Evolutionary conservation across 1,139 yeast genomes (phyloP).

Genomic region (Barnettozyma hawaiiensis): DNA sequence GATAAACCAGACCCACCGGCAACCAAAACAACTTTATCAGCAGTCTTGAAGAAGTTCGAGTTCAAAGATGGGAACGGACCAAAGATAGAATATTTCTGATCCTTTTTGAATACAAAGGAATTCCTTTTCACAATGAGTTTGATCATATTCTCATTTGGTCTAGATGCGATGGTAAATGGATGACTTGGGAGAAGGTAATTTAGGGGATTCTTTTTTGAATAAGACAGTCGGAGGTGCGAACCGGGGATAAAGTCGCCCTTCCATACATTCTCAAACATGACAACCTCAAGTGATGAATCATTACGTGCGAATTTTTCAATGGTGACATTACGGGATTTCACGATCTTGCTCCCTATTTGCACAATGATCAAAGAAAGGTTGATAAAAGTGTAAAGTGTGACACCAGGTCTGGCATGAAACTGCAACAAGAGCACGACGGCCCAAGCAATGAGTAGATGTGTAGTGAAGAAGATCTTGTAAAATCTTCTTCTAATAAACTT

Average conservation of each 20-base stretch:
- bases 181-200: conserved; percentile 55
- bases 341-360: conserved; percentile 32
- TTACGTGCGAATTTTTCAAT: conserved; percentile 25
- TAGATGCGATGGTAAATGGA: conserved; percentile 76
- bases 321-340: conserved; percentile 26
- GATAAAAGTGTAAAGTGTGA: conserved; percentile 43
- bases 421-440: conserved; percentile 49
- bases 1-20: conserved; percentile 91
- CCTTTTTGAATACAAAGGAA: conserved; percentile 44
- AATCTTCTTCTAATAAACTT: conserved; percentile 46
- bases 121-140: conserved; percentile 45
- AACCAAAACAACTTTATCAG: conserved; percentile 50
- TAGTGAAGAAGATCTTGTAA: conserved; percentile 55
- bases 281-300: conserved; percentile 28
- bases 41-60: conserved; percentile 32
- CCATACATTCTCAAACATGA: conserved; percentile 31
- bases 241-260: conserved; percentile 33
- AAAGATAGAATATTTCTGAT: conserved; percentile 50
- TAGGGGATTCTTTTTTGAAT: conserved; percentile 28
- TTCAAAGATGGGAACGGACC: conserved; percentile 67
- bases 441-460: conserved; percentile 72
- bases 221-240: conserved; percentile 42
- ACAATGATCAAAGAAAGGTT: conserved; percentile 44
- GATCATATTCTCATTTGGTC: conserved; percentile 44
- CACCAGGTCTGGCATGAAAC: conserved; percentile 77